Evolutionary conservation across 2,329 filamentous ascomycete species (phyloP).

Genomic region (Aaosphaeria arxii): DNA sequence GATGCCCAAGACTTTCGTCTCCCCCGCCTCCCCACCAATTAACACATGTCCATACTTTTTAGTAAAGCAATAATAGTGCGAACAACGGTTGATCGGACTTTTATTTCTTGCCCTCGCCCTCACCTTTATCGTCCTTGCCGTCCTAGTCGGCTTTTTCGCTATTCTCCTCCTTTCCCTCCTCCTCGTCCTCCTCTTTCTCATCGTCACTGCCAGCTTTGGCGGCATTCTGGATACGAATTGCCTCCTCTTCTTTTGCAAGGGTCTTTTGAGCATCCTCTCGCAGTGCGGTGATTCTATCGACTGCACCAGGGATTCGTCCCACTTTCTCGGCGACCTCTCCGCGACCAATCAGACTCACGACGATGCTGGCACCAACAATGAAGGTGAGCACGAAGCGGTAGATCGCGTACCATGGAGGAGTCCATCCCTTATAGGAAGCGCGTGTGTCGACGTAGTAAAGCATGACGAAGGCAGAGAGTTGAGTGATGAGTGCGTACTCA

Average conservation of each 20-base stretch:
- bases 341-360: constrained; percentile 76
- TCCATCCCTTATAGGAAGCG: constrained; percentile 72
- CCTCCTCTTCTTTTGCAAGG: constrained; percentile 30
- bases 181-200: background rate
- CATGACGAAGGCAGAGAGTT: constrained; percentile 80
- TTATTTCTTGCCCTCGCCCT: too few species aligned
- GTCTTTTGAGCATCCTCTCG: constrained; percentile 32
- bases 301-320: constrained; percentile 32
- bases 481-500: constrained; percentile 79
- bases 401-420: constrained; percentile 78
- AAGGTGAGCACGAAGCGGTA: constrained; percentile 94
- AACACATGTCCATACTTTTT: too few species aligned
- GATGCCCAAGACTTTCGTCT: too few species aligned
- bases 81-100: too few species aligned
- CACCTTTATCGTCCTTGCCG: too few species aligned
- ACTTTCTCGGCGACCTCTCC: constrained; percentile 68
- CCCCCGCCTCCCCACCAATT: too few species aligned
- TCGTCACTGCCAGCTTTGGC: constrained; percentile 9
- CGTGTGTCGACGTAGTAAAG: constrained; percentile 82
- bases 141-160: background rate
- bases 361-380: constrained; percentile 78
- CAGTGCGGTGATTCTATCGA: constrained; percentile 49
- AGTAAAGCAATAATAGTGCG: too few species aligned
- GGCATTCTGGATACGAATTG: constrained; percentile 20
- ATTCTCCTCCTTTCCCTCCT: background rate